phyloP scores from a whole-genome alignment of 148 eudicot genomes.

The Rhododendron griersonianum region DNA sequence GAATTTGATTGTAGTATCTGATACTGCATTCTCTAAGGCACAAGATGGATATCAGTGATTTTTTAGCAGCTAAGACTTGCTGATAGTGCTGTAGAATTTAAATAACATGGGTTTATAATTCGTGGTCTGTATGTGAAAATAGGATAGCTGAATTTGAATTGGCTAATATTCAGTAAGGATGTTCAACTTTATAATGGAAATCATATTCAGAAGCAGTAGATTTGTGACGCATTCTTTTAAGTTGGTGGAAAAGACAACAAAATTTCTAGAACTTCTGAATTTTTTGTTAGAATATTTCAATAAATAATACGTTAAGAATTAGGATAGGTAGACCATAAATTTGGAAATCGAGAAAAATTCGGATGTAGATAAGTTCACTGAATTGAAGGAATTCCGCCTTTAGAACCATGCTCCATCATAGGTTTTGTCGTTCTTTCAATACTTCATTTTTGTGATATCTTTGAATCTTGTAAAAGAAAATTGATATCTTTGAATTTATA shows the following conservation, averaged over 20 bases:
- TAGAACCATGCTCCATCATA: background rate
- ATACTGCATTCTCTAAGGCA: background rate
- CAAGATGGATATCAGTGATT: background rate
- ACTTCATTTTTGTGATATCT: background rate
- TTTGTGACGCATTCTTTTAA: background rate
- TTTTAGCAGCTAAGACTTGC: background rate
- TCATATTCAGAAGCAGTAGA: background rate
- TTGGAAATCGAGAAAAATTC: background rate
- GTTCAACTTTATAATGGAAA: background rate
- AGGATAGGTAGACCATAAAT: background rate
- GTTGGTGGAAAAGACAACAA: background rate
- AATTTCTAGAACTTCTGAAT: background rate
- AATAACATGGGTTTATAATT: background rate
- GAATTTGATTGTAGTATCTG: background rate
- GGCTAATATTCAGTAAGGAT: background rate
- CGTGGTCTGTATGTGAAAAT: background rate
- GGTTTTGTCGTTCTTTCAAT: background rate
- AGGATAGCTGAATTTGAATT: background rate
- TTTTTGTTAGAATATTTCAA: background rate
- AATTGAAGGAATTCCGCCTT: background rate
- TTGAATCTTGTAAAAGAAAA: background rate
- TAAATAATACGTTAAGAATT: background rate
- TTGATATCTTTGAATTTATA: background rate
- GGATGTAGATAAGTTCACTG: background rate
- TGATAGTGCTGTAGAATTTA: background rate